Base-by-base conservation (phyloP, 805 yeast species). In the Wickerhamomyces strasburgensis region DNA sequence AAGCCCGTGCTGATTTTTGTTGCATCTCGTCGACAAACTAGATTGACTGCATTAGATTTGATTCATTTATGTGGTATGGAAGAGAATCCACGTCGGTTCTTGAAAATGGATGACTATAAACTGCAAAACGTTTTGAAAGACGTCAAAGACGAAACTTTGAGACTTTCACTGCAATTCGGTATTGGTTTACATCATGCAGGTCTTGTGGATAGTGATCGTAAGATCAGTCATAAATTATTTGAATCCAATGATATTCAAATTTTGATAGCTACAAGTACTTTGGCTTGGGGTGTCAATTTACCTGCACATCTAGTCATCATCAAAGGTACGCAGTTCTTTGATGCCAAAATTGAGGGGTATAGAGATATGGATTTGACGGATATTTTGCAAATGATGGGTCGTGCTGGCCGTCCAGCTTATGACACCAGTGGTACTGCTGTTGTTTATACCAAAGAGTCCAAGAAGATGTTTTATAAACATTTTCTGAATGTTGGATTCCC, bases 381-480 rank as follows among this genome's bases (percentile, higher is more conserved):
- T 62, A 95, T 93, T 30, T 80, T 94, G 39, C 99, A 93, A 66
- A 93, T 93, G 56, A 93, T 93, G 68, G 99, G 99, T 50, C 84
- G 99, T 66, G 98, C 98, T 14, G 99, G 99, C 61, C 79, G 99
- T 62, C 99, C 99, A 1, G 98, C 95, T 48, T 93, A 78, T 58
- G 96, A 93, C 47, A 77, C 78, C 33, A 80, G 75, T 56, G 99
- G 98, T 68, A 85, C 87, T 8, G 98, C 98, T 62, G 80, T 88
- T 27, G 70, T 94, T 21, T 80, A 90, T 57, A 93, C 98, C 0
- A 71, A 93, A 0, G 71, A 73, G 39, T 96, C 90, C 45, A 69
- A 77, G 35, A 64, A 93, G 30, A 90, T 85, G 55, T 95, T 88
- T 54, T 93, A 90, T 55, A 75, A 93, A 18, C 80, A 93, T 1